phyloP scores from a whole-genome alignment of 352 stramenopile species.

The Phytophthora citrophthora region DNA sequence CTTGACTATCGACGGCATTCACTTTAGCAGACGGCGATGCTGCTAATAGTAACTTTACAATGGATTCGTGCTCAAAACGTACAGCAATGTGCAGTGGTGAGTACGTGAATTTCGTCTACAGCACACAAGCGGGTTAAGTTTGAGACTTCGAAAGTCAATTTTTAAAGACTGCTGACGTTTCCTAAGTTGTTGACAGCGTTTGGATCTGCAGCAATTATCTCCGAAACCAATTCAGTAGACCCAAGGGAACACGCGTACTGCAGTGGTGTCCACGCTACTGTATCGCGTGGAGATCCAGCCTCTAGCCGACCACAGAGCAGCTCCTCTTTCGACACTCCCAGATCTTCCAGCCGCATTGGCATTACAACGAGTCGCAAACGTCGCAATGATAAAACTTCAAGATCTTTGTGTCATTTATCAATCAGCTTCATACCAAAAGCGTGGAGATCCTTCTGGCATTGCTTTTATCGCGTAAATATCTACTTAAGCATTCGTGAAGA shows the following conservation, averaged over 20 bases:
- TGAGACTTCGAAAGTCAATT: no score
- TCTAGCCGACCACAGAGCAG: conserved; percentile 41
- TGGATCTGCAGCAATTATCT: conserved; percentile 39
- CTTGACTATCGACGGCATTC: conserved; percentile 42
- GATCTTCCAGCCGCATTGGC: conserved; percentile 34
- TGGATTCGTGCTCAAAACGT: conserved; percentile 53
- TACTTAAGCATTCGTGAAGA: no score
- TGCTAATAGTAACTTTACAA: conserved; percentile 62
- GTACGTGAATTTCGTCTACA: conserved; percentile 68
- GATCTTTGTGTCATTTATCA: no score
- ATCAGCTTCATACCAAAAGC: no score
- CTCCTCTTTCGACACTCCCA: conserved; percentile 42
- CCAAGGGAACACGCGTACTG: conserved; percentile 81
- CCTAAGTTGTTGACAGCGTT: conserved; percentile 23
- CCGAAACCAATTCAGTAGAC: conserved; percentile 46
- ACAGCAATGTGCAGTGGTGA: conserved; percentile 74
- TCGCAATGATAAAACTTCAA: conserved; percentile 6
- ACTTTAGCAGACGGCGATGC: conserved; percentile 17
- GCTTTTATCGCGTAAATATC: no score
- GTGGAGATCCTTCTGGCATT: no score
- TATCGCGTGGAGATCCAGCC: conserved; percentile 61
- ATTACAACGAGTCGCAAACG: conserved; percentile 23
- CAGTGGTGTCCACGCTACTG: conserved; percentile 71
- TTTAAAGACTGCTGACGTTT: conserved; percentile 18
- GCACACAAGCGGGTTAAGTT: not conserved